Percentiles rank a stretch among this genome's conserved stretches.
Conservation (phyloP, 2,329 filamentous ascomycete species). For the Rhynchosporium secalis region DNA sequence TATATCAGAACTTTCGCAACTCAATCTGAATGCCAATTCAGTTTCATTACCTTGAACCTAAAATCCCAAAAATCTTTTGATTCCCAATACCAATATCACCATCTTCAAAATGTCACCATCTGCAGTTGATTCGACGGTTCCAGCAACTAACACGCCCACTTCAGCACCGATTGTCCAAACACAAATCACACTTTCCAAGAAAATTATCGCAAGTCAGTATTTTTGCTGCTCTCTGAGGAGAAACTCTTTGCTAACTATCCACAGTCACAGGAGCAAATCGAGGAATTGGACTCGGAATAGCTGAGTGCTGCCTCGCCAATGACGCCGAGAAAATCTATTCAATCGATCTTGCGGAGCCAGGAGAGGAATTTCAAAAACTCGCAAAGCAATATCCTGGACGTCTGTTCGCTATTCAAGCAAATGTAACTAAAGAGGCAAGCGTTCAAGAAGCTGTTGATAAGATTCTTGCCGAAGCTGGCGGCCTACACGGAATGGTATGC, state of each 20-base stretch:
- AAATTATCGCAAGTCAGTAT: slow-evolving; percentile 40
- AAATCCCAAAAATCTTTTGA: no score
- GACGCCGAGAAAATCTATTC: slow-evolving; percentile 47
- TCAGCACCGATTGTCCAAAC: slow-evolving; percentile 13
- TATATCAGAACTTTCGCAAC: no score
- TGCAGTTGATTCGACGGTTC: slow-evolving; percentile 13
- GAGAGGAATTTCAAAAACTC: slow-evolving; percentile 45
- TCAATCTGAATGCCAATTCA: not conserved
- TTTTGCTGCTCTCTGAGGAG: not conserved
- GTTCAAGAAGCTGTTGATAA: slow-evolving; percentile 47
- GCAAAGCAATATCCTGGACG: slow-evolving; percentile 44
- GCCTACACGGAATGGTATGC: slow-evolving; percentile 51
- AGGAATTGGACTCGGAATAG: slow-evolving; percentile 49
- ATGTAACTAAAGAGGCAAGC: slow-evolving; percentile 50
- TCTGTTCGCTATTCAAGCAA: slow-evolving; percentile 45
- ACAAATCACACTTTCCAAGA: slow-evolving; percentile 37
- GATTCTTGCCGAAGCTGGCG: slow-evolving; percentile 46
- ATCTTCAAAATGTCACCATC: slow-evolving; percentile 16
- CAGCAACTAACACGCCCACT: not conserved
- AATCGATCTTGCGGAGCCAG: slow-evolving; percentile 47
- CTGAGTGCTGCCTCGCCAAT: slow-evolving; percentile 49
- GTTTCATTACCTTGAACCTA: no score
- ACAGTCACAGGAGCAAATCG: slow-evolving; percentile 42
- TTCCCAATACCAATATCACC: no score
- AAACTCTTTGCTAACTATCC: not conserved